phyloP scores from a whole-genome alignment of 345 rosid species.

The Schrenkiella parvula region DNA sequence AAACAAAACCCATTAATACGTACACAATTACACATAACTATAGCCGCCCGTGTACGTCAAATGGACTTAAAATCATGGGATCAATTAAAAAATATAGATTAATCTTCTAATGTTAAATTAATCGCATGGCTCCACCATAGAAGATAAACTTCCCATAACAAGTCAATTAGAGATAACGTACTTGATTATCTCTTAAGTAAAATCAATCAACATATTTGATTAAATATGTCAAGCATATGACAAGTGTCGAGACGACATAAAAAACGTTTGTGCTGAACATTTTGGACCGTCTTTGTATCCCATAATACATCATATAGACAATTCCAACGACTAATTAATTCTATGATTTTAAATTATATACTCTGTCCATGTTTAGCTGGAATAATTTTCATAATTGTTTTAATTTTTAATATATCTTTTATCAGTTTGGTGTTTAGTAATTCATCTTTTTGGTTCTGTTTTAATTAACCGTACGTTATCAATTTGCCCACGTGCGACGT shows the following conservation, averaged over 20 bases:
- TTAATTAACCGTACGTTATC: neutral
- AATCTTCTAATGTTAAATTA: neutral
- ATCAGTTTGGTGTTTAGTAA: neutral
- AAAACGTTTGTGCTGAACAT: conserved; percentile 8
- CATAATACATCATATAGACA: neutral
- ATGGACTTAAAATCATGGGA: neutral
- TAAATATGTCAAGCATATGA: neutral
- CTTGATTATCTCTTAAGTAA: neutral
- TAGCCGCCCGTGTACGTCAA: conserved; percentile 29
- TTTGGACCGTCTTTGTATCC: conserved; percentile 16
- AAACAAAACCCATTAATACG: conserved; percentile 7
- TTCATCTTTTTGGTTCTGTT: neutral
- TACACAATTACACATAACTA: neutral
- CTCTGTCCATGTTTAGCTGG: neutral
- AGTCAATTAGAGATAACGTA: conserved; percentile 29
- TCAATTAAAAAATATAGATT: neutral
- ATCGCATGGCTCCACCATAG: conserved; percentile 16
- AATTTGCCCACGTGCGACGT: conserved; percentile 14
- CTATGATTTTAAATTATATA: neutral
- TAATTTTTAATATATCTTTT: neutral
- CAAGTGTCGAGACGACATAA: conserved; percentile 1
- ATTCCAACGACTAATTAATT: neutral
- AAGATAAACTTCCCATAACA: neutral
- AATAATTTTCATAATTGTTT: neutral
- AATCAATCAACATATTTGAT: neutral